Evolutionary conservation across 192 early-diverging fungal genomes (phyloP), one percentile per base, ranked within the genome.

Genomic region (Gryganskiella cystojenkinii): DNA sequence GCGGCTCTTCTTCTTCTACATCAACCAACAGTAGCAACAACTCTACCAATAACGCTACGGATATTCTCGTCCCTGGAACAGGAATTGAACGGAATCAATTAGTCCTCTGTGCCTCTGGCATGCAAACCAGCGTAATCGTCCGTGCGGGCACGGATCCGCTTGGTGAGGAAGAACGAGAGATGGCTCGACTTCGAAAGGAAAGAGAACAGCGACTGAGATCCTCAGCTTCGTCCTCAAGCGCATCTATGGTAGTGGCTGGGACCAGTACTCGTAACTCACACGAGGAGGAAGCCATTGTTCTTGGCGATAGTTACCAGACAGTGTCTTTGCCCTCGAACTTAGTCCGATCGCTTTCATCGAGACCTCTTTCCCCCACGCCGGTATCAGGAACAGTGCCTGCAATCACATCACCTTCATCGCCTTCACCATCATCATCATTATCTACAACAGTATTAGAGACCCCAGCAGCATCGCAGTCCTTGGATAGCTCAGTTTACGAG

Each of bases 71-170:
- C 3, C 74, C 74, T 42, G 74, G 74, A 24, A 78, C 74, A 43
- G 61, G 74, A 7, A 78, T 78, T 42, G 74, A 78, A 4, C 59
- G 74, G 6, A 78, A 61, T 53, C 68, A 69, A 31, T 64, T 78
- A 56, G 47, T 68, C 13, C 37, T 78, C 19, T 78, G 74, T 24
- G 74, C 74, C 3, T 69, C 74, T 6, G 74, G 74, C 5, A 78
- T 56, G 52, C 74, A 78, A 43, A 78, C 74, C 10, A 64, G 61
- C 11, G 74, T 78, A 4, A 49, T 78, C 0, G 61, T 69, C 15
- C 74, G 67, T 45, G 74, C 74, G 27, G 53, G 61, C 53, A 69
- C 64, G 22, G 74, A 78, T 46, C 61, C 61, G 19, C 46, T 58
- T n/a, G 28, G 63, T 10, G 74, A 78, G 19, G 74, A 69, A 25